Evolutionary conservation across 495 filamentous ascomycete species (phyloP), one percentile per base, ranked within the genome.

Genomic region (Parmelia sp.): DNA sequence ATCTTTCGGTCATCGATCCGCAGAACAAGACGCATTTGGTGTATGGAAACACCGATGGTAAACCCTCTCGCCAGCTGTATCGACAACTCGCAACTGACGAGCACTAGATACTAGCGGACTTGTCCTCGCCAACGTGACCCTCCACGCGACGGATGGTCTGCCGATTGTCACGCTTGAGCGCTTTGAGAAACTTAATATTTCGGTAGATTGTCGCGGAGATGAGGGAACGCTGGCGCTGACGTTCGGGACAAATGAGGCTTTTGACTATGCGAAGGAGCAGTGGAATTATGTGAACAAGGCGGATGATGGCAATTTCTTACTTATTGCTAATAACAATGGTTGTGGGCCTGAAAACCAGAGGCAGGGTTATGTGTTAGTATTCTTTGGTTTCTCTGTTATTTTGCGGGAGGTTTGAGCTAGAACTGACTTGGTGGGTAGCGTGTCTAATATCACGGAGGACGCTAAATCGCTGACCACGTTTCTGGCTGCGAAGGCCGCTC

Each of bases 311-410:
- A 61, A 55, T 5, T 75, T 75, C 35, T 57, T 75, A 29, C 53
- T 74, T 14, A 74, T 75, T 56, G 65, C 71, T 1, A 75, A 75
- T 64, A 71, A 75, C 60, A 69, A 73, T 62, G 73, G 72, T 4
- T 76, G 74, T 63, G 71, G 68, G 8, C 67, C 66, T 3, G 65
- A 70, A 19, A 70, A 71, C 14, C 55, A 76, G 57, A 65, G 74
- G 55, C 65, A 71, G 33, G 58, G 72, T 35, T 76, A 74, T 36
- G 53, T 67, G 74, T 76, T 49, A 33, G 69, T 71, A 61, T 8
- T 23, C 21, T 35, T 1, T 58, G 40, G 39, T 19, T 14, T 21
- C n/a, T n/a, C n/a, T n/a, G n/a, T n/a, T n/a, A n/a, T n/a, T n/a
- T n/a, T n/a, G n/a, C n/a, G n/a, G n/a, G n/a, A n/a, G n/a, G n/a